A percentile compares a stretch with the other conserved stretches of the same genome.
phyloP scores from a whole-genome alignment of 208 protist species.

The Leptomonas seymouri region DNA sequence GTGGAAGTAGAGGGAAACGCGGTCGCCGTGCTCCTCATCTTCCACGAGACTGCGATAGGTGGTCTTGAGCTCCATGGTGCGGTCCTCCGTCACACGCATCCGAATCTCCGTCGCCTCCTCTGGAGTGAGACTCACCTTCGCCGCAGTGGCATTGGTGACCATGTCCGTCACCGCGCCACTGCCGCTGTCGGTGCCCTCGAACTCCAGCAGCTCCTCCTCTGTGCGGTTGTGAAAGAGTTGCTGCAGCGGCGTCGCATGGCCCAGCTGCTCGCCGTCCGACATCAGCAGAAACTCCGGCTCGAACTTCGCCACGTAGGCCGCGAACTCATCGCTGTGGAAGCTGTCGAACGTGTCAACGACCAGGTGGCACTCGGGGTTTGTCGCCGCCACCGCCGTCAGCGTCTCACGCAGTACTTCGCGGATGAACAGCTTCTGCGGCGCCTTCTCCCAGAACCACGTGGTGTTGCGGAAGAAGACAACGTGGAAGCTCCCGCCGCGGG shows the following conservation, averaged over 20 bases:
- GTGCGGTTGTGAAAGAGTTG: conserved; percentile 59
- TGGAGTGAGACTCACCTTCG: background rate
- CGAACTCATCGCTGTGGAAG: conserved; percentile 69
- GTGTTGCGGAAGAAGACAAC: conserved; percentile 84
- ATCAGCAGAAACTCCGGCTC: conserved; percentile 91
- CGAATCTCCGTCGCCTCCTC: conserved; percentile 30
- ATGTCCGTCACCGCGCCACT: conserved; percentile 6
- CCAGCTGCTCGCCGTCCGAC: conserved; percentile 89
- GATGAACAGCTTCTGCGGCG: conserved; percentile 81
- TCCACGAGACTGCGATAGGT: conserved; percentile 79
- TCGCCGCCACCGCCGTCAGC: conserved; percentile 44
- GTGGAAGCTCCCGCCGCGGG: conserved; percentile 80
- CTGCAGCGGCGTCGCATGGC: conserved; percentile 45
- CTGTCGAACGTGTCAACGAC: conserved; percentile 70
- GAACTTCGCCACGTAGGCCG: conserved; percentile 54
- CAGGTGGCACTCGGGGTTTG: conserved; percentile 39
- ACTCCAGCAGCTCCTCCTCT: conserved; percentile 26
- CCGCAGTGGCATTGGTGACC: background rate
- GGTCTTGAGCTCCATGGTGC: conserved; percentile 30
- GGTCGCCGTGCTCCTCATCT: conserved; percentile 61
- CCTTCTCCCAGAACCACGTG: conserved; percentile 77
- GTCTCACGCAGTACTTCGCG: conserved; percentile 69
- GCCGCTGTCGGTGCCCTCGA: background rate
- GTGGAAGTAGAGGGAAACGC: conserved; percentile 70
- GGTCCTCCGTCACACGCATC: conserved; percentile 22